Percentiles rank a stretch among this genome's conserved stretches.
phyloP scores from a whole-genome alignment of 441 rosid species.

The Pelargonium fulgidum region DNA sequence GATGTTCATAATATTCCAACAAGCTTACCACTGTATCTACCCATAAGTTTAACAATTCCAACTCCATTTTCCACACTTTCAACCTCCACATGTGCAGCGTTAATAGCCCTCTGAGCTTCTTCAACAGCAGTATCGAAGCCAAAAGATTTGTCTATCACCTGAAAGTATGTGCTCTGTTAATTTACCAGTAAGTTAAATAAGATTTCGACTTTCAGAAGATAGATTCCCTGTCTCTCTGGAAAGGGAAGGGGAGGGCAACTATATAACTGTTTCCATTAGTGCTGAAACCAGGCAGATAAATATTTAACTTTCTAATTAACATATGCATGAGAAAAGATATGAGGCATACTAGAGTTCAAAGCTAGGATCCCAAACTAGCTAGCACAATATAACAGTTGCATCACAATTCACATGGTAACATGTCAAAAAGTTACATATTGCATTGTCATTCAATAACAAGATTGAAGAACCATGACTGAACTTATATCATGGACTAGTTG shows the following conservation, averaged over 20 bases:
- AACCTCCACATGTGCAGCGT: conserved; percentile 94
- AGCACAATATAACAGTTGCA: background rate
- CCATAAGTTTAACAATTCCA: conserved; percentile 94
- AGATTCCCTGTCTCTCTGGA: too few species aligned
- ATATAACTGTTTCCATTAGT: too few species aligned
- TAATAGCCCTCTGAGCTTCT: conserved; percentile 96
- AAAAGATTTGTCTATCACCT: conserved; percentile 89
- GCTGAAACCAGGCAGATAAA: too few species aligned
- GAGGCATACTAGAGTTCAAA: background rate
- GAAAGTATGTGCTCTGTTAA: background rate
- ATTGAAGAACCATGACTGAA: background rate
- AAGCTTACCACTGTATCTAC: conserved; percentile 78
- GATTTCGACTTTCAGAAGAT: background rate
- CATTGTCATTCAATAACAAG: background rate
- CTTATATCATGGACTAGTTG: background rate
- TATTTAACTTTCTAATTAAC: too few species aligned
- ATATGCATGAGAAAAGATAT: background rate
- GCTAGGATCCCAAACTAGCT: background rate
- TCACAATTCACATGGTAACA: background rate
- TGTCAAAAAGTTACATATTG: background rate
- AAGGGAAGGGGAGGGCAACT: too few species aligned
- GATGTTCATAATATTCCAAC: background rate
- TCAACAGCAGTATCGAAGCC: conserved; percentile 98
- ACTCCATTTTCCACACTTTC: conserved; percentile 85
- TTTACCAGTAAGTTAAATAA: background rate